Evolutionary conservation across 2,329 filamentous ascomycete genomes (phyloP).

Genomic region (Alternaria sp.): DNA sequence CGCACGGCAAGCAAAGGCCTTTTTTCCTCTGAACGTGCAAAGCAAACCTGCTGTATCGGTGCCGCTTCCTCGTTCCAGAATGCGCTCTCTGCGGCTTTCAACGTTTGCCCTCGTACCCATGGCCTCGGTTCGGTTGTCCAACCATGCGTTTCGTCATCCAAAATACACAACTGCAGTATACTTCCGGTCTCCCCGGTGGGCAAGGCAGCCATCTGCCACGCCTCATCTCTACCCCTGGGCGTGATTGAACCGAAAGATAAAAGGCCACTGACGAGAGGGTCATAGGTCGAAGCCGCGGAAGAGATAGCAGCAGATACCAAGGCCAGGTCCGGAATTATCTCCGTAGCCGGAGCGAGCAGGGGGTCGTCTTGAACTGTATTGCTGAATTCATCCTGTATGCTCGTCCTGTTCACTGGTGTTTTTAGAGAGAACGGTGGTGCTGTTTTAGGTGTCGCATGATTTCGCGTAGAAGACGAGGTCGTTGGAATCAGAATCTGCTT

Average conservation of each 20-base stretch:
- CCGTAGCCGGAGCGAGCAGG: conserved; percentile 33
- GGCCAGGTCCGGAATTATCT: conserved; percentile 33
- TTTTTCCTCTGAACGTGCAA: conserved; percentile 56
- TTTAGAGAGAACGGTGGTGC: conserved; percentile 7
- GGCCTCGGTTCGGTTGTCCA: conserved; percentile 61
- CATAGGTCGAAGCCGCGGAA: conserved; percentile 45
- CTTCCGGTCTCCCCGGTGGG: conserved; percentile 65
- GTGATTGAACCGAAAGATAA: conserved; percentile 66
- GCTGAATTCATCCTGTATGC: conserved; percentile 23
- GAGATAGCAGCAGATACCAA: conserved; percentile 40
- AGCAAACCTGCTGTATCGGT: conserved; percentile 64
- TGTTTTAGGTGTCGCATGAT: conserved; percentile 26
- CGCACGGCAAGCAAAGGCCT: conserved; percentile 61
- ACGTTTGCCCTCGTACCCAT: conserved; percentile 58
- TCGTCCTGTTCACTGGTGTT: conserved; percentile 10
- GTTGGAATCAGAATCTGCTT: conserved; percentile 36
- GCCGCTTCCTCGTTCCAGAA: conserved; percentile 65
- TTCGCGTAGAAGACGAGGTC: conserved; percentile 18
- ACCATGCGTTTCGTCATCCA: conserved; percentile 62
- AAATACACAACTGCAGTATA: conserved; percentile 63
- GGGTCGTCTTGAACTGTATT: conserved; percentile 30
- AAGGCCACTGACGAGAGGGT: conserved; percentile 54
- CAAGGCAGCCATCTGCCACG: conserved; percentile 42
- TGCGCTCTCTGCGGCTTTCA: conserved; percentile 56
- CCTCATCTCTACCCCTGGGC: conserved; percentile 49